phyloP scores from a whole-genome alignment of 2,329 filamentous ascomycete species.

The Aspergillus sp. region DNA sequence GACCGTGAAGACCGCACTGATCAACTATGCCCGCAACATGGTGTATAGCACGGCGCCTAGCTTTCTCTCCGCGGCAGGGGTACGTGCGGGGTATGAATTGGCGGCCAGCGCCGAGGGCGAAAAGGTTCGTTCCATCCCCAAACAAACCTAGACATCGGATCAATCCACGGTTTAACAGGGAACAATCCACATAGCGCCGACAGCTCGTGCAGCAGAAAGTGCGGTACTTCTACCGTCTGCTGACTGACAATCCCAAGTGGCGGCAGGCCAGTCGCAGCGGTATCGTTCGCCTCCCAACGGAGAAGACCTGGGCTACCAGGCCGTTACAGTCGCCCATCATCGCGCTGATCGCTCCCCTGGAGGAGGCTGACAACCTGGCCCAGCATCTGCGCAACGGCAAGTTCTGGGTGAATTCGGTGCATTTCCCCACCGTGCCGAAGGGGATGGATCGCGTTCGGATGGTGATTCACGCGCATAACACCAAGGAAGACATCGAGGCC shows the following conservation, averaged over 20 bases:
- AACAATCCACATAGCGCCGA: slow-evolving; percentile 5
- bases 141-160: background rate
- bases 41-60: slow-evolving; percentile 13
- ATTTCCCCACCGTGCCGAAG: slow-evolving; percentile 7
- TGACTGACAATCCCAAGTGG: slow-evolving; percentile 8
- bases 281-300: slow-evolving; percentile 7
- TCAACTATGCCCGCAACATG: slow-evolving; percentile 13
- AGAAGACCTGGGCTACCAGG: slow-evolving; percentile 4
- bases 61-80: slow-evolving; percentile 10
- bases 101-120: slow-evolving; percentile 10
- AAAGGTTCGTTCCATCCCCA: slow-evolving; percentile 2
- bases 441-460: slow-evolving; percentile 9
- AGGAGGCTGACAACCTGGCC: background rate
- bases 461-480: slow-evolving; percentile 13
- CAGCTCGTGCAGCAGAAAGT: slow-evolving; percentile 8
- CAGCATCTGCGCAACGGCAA: background rate
- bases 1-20: slow-evolving; percentile 9
- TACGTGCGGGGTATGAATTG: slow-evolving; percentile 11
- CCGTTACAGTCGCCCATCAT: slow-evolving; percentile 10
- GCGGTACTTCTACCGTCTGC: slow-evolving; percentile 5
- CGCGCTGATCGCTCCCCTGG: slow-evolving; percentile 1
- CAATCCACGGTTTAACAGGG: background rate
- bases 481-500: slow-evolving; percentile 2
- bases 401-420: slow-evolving; percentile 12
- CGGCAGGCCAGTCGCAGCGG: background rate